Evolutionary conservation across 139 green algal genomes (phyloP).

Genomic region (Chlamydomonas applanata): DNA sequence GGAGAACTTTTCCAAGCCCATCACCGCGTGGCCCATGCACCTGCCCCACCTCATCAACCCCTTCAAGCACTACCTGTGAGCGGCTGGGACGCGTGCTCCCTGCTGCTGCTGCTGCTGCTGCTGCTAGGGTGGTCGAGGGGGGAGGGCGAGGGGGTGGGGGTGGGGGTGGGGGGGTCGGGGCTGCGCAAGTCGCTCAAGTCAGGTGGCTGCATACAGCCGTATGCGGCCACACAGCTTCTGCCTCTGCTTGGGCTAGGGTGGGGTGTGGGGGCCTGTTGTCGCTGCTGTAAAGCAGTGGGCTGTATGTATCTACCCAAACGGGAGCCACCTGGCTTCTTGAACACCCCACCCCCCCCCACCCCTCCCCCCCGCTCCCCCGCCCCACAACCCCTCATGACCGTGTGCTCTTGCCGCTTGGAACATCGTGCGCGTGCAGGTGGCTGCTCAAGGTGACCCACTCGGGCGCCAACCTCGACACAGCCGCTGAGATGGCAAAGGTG

Average conservation of each 20-base stretch:
- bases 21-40: constrained; percentile 71
- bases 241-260: no score
- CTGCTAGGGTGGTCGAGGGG: background rate
- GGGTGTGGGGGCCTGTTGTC: no score
- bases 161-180: no score
- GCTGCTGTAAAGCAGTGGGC: no score
- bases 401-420: no score
- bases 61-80: constrained; percentile 84
- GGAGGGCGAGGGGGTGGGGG: background rate
- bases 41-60: constrained; percentile 85
- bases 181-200: constrained; percentile 75
- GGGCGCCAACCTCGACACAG: constrained; percentile 82
- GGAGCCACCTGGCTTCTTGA: no score
- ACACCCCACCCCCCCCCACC: no score
- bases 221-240: no score
- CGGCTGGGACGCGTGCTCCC: background rate
- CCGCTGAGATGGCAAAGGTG: constrained; percentile 65
- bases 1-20: constrained; percentile 61
- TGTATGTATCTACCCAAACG: no score
- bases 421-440: background rate
- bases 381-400: no score
- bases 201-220: background rate
- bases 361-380: no score
- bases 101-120: background rate
- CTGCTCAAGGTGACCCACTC: constrained; percentile 54